Base-by-base conservation (phyloP, 2,329 filamentous ascomycete species). In the Cordyceps cateniannulata region DNA sequence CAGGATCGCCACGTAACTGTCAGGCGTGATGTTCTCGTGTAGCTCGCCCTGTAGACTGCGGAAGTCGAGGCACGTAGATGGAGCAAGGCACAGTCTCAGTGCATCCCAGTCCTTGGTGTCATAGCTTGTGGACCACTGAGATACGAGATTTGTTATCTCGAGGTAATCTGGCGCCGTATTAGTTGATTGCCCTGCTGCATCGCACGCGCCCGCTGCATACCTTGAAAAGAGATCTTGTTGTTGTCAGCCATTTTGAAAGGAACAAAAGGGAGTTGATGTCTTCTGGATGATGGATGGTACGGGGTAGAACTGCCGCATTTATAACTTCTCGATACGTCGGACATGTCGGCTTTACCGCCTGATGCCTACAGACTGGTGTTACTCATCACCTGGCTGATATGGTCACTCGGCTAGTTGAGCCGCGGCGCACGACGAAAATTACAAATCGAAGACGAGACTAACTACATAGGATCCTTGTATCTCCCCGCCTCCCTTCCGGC, bases 71-170 rank as follows among this genome's bases (percentile, higher is more conserved):
- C 58, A 47, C 20, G 62, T 22, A 12, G 53, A 56, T 9, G 86
- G 85, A 3, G 86, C 85, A 65, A 89, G 85, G 75, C 81, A 83
- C 64, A 80, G 82, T 65, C 76, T 69, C 29, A 87, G 78, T 56
- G 83, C 80, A 16, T 78, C 75, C 84, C 85, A 87, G 74, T 87
- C 82, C 73, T 88, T 88, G 70, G 79, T 80, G 71, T 87, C 85
- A 72, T 87, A 87, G 76, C 82, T 85, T 69, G 86, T 84, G 61
- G 82, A 84, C 85, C 85, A 87, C 68, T 86, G 81, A 71, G 82
- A 85, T 65, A 77, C 75, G 22, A 65, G 12, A 40, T 63, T 65
- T 29, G 47, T 22, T 18, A 65, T 62, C 6, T 60, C 60, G 53
- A 65, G 40, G 25, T 65, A 57, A 55, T 64, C 63, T 64, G 51